Evolutionary conservation across 208 protist species (phyloP), one percentile per base, ranked within the genome.

Genomic region (Wallacemonas collosoma): DNA sequence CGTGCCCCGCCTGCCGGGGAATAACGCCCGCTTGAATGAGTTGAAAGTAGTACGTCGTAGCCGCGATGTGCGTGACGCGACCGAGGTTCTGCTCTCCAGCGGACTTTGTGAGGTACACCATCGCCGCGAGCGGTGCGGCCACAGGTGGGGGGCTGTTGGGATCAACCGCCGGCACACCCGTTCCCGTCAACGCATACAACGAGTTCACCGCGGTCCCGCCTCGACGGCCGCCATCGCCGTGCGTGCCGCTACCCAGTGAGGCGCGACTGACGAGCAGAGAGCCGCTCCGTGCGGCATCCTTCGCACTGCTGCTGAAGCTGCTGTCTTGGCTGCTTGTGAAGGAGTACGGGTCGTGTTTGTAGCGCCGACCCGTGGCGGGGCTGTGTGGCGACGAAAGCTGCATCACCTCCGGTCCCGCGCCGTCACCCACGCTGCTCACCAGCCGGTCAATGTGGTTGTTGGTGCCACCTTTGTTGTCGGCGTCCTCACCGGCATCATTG

Each of bases 41-140:
- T 67, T 95, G 90, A 67, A 82, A 83, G 65, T 91, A 92, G 75
- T 95, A 95, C 44, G 84, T 95, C 41, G 69, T 85, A n/a, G 90
- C 87, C 12, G 90, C 90, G 41, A 92, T 88, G 76, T 91, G 79
- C 39, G 82, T 89, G 14, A 93, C 87, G 12, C 88, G 87, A 40
- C 88, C 83, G 6, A 95, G 86, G 70, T 93, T 93, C 71, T 95
- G 90, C 73, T 95, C 90, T 0, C 90, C 88, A 3, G 90, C 90
- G 38, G 90, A 95, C 66, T 95, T 95, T 4, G 90, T 95, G 15
- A 95, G 76, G 69, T 86, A 95, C 56, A 95, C 88, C 76, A 95
- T 86, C 47, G 86, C 81, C 41, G 90, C 88, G 11, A 95, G 78
- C 54, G 90, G 90, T 26, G 87, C 90, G 12, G 86, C 86, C 14